Evolutionary conservation across 352 stramenopile genomes (phyloP), one percentile per base, ranked within the genome.

Genomic region (Pythium pyrilobum): DNA sequence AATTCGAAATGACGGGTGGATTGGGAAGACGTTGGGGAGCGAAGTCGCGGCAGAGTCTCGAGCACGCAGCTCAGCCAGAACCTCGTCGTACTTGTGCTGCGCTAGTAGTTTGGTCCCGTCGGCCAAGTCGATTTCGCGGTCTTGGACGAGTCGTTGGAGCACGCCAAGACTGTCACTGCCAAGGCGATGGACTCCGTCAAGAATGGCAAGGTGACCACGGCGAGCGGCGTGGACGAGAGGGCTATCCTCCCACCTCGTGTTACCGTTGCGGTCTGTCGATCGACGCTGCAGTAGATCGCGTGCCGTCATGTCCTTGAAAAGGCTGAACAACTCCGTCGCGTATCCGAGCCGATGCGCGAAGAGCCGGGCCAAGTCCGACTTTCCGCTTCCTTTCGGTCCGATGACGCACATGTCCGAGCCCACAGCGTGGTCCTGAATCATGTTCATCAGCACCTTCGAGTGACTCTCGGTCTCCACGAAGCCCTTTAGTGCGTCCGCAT

Each of bases 151-250:
- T 11, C 84, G 70, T 55, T 94, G 82, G 37, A 98, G 71, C 0
- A 94, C 83, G 4, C 80, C 75, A 7, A 98, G 72, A 24, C 87
- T 96, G 71, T 97, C 94, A 16, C 81, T 76, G 11, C 84, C 73
- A 5, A 98, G 71, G 12, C 94, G 96, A 49, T 98, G 90, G 8
- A 98, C 76, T 18, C 94, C 94, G 76, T 98, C 96, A 4, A 98
- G 59, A 36, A 98, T 80, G 0, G 80, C 78, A 3, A 96, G 57
- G 47, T 89, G 73, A 1, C 95, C 96, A 27, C 82, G 69, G 15
- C 82, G 58, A 42, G 92, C 92, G 6, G 95, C 92, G 53, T 87
- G 74, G 18, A 97, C 85, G 4, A 98, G 64, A 9, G 93, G 91
- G 38, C 89, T 97, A 46, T 97, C 78, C 59, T 92, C 81, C 96